Conservation (phyloP, 2,329 filamentous ascomycete genomes). For the Ambrosiella xylebori region DNA sequence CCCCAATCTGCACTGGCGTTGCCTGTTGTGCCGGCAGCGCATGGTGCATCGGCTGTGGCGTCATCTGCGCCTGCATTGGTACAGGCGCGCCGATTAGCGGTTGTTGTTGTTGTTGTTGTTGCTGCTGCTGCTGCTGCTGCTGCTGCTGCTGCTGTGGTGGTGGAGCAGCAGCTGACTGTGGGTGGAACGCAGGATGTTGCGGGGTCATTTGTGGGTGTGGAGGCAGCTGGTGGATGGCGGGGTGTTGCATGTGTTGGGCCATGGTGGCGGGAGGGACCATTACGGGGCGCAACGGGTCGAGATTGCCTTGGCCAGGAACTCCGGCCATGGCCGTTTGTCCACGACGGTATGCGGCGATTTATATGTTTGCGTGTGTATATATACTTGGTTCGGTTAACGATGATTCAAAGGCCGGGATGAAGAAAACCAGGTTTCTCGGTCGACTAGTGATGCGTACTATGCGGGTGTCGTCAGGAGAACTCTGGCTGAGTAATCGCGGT, state of each 20-base stretch:
- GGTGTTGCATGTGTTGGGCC: constrained; percentile 15
- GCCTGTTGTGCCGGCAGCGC: neutral
- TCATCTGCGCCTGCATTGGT: constrained; percentile 1
- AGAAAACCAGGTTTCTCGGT: too few relatives aligned
- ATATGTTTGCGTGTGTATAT: too few relatives aligned
- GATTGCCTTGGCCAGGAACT: constrained; percentile 4
- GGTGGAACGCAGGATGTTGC: constrained; percentile 8
- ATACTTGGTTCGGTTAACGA: too few relatives aligned
- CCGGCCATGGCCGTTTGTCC: constrained; percentile 1
- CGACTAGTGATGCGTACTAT: too few relatives aligned
- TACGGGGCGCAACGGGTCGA: constrained; percentile 1
- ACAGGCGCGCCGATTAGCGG: neutral
- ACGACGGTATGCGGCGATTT: neutral
- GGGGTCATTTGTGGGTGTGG: constrained; percentile 13
- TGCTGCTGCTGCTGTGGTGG: neutral
- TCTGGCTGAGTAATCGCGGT: too few relatives aligned
- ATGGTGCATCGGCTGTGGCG: neutral
- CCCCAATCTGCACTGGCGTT: neutral
- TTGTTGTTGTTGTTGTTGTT: too few relatives aligned
- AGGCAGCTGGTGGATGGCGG: constrained; percentile 14
- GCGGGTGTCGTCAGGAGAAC: too few relatives aligned
- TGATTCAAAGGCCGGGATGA: too few relatives aligned
- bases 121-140: neutral
- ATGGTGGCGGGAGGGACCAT: constrained; percentile 5
- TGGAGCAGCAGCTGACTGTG: neutral